Base-by-base conservation (phyloP, 2,329 filamentous ascomycete genomes). In the Pseudonectria foliicola region DNA sequence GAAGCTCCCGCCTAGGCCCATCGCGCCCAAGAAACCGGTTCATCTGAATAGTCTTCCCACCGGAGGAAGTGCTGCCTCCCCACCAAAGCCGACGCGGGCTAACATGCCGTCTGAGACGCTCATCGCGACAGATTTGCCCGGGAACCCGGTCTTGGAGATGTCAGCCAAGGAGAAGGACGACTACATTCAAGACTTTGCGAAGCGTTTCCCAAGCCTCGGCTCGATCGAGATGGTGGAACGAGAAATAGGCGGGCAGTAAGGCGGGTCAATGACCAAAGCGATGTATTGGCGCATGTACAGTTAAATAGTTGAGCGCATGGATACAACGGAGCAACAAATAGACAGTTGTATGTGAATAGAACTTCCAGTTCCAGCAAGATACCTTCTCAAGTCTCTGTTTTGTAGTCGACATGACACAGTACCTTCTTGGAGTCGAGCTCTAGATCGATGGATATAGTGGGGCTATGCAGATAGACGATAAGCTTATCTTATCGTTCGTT, bases 141-240 rank as follows among this genome's bases (percentile, higher is more conserved):
- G 63, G 2, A 66, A 70, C 42, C 67, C 71, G 3, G 56, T 63
- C 33, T 53, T 75, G 38, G 70, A 74, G 28, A 78, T 77, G 74
- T 70, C 66, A 35, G 55, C 63, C 4, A 64, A 68, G 44, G 71
- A 80, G 49, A 75, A 69, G 54, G 77, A 79, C 29, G 84, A 88
- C 47, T 81, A 81, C 50, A 59, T 82, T 29, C 60, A 64, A 39
- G 61, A 85, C 54, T 95, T 96, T 57, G 82, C 80, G 41, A 88
- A 88, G 61, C 71, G 87, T 39, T 95, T 88, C 60, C 90, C 90
- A 1, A 93, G 84, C 55, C 64, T 96, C 39, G 81, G 80, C 37
- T 76, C 86, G 8, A 75, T 95, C 48, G 89, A 95, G 64, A 85
- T 90, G 79, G 82, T 87, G n/a, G 85, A 92, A 63, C 76, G 80